phyloP scores from a whole-genome alignment of 2,329 filamentous ascomycete genomes.

The Stagonosporopsis cucurbitacearum region DNA sequence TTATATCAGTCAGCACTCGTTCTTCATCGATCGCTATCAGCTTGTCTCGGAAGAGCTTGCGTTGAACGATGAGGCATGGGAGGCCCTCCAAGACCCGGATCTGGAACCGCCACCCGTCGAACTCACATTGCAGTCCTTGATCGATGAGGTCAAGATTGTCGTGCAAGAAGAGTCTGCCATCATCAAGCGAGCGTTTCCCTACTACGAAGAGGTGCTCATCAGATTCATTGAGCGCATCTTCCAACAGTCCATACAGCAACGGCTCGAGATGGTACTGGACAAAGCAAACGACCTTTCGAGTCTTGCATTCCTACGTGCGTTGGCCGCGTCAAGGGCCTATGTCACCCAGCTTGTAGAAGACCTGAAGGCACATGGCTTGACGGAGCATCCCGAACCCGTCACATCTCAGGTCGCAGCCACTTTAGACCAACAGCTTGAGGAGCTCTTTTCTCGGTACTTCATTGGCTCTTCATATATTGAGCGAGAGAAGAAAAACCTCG shows the following conservation, averaged over 20 bases:
- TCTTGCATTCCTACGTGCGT: conserved; percentile 84
- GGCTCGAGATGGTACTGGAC: conserved; percentile 92
- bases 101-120: conserved; percentile 90
- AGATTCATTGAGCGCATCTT: conserved; percentile 96
- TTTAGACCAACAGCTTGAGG: conserved; percentile 71
- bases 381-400: conserved; percentile 90
- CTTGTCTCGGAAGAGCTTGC: conserved; percentile 85
- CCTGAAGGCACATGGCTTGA: conserved; percentile 90
- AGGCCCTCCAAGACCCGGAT: conserved; percentile 91
- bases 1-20: conserved; percentile 98
- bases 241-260: conserved; percentile 96
- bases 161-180: conserved; percentile 97
- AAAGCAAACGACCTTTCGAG: conserved; percentile 93
- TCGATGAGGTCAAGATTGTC: conserved; percentile 93
- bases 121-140: conserved; percentile 85
- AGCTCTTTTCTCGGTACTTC: conserved; percentile 71
- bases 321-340: conserved; percentile 90
- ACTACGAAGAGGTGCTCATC: conserved; percentile 89
- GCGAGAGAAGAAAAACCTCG: conserved; percentile 70
- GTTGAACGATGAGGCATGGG: conserved; percentile 77
- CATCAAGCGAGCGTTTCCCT: conserved; percentile 95
- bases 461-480: conserved; percentile 70
- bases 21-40: conserved; percentile 97
- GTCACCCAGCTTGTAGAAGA: conserved; percentile 90
- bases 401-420: conserved; percentile 80